Percentiles rank a stretch among this genome's conserved stretches.
Evolutionary conservation across 2,329 filamentous ascomycete genomes (phyloP).

Genomic region (Ceratocystis cubensis): DNA sequence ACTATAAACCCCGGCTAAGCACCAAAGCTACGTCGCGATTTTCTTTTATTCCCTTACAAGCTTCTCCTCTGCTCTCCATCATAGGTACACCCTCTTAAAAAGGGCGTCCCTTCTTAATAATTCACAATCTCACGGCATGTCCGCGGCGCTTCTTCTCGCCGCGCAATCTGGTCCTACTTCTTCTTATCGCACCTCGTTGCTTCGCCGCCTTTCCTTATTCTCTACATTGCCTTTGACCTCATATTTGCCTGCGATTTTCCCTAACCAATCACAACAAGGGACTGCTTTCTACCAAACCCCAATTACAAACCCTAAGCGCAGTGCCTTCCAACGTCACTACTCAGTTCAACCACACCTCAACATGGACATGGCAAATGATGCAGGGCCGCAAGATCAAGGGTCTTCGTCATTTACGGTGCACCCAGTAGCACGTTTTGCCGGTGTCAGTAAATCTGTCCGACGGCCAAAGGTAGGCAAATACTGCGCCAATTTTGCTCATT

Average conservation of each 20-base stretch:
- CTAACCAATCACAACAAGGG: background rate
- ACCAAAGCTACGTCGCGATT: too few relatives aligned
- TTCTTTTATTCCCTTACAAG: background rate
- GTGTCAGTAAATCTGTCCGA: slow-evolving; percentile 56
- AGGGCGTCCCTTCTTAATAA: too few relatives aligned
- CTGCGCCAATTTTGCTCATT: too few relatives aligned
- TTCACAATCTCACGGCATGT: background rate
- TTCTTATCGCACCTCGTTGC: background rate
- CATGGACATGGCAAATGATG: background rate
- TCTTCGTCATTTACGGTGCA: slow-evolving; percentile 47
- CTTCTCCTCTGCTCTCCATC: background rate
- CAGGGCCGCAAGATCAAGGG: background rate
- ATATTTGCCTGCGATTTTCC: background rate
- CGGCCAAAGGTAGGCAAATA: slow-evolving; percentile 49
- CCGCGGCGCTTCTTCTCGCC: background rate
- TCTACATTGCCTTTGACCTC: background rate
- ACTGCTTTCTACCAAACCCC: background rate
- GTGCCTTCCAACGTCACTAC: background rate
- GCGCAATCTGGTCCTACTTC: background rate
- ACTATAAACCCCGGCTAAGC: too few relatives aligned
- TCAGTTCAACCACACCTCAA: background rate
- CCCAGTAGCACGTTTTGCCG: slow-evolving; percentile 56
- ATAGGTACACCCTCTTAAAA: background rate
- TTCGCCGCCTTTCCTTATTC: background rate
- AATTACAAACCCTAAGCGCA: background rate